These are phyloP conservation scores for Paxillus involutus DNA, from an alignment of 768 basidiomycete genomes.

Conservation along the genomic window DNA sequence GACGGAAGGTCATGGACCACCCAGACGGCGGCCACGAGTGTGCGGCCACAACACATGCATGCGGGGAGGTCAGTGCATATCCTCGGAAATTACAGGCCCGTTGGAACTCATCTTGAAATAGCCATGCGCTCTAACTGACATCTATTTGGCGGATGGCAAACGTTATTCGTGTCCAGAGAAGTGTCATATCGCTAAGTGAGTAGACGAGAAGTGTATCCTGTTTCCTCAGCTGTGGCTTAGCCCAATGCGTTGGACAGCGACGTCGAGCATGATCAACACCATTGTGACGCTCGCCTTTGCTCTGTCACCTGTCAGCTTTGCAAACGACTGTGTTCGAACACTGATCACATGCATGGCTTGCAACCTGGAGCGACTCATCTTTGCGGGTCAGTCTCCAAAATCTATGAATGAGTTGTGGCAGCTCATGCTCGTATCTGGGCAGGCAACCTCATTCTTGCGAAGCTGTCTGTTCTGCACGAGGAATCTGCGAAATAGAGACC, in stretches of 20 bases:
- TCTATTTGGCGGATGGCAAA: constrained; percentile 23
- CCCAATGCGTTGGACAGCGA: constrained; percentile 31
- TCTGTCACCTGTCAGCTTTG: constrained; percentile 51
- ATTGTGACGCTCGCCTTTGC: constrained; percentile 48
- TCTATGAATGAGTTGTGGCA: too few relatives aligned
- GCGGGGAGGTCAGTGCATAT: constrained; percentile 41
- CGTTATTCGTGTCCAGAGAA: constrained; percentile 37
- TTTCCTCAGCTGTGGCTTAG: neutral
- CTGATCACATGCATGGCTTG: constrained; percentile 51
- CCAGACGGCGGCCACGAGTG: constrained; percentile 46
- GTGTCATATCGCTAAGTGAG: constrained; percentile 41
- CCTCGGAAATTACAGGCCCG: neutral
- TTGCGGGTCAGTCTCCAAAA: constrained; percentile 42
- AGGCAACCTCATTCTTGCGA: constrained; percentile 49
- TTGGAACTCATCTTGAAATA: constrained; percentile 11
- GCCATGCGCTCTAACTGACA: constrained; percentile 37
- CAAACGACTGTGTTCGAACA: constrained; percentile 42
- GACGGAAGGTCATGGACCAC: constrained; percentile 41
- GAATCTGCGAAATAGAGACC: constrained; percentile 54
- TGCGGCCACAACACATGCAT: constrained; percentile 46
- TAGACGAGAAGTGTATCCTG: neutral
- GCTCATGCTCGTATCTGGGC: too few relatives aligned
- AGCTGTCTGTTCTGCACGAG: constrained; percentile 34
- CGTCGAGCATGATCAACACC: constrained; percentile 41
- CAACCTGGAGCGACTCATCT: constrained; percentile 40